Evolutionary conservation across 352 stramenopile species (phyloP), one percentile per base, ranked within the genome.

Genomic region (Phytopythium helicoides): DNA sequence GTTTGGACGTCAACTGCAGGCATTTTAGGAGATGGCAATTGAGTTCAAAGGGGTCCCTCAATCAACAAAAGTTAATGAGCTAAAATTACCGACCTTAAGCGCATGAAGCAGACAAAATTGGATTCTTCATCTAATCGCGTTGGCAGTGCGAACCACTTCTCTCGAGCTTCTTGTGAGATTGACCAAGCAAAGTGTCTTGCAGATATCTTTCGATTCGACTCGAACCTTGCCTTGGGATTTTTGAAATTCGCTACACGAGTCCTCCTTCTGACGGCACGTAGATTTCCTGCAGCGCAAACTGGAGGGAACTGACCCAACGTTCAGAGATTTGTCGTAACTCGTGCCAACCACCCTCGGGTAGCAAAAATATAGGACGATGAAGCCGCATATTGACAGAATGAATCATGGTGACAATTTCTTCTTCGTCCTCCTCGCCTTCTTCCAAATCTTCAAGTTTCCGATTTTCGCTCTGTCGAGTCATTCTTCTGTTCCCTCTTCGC

Each of bases 371-470:
- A 6, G 60, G 54, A 12, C 39, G 46, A 46, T 67, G 60, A 33
- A 62, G 38, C 19, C 42, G 46, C 8, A 52, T 65, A 37, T 62
- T 51, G 26, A 65, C 52, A 56, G 47, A 65, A n/a, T 58, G 56
- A 12, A 46, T 69, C 11, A 69, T 8, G 12, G 59, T 50, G 7
- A 66, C 52, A n/a, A 63, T 21, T 22, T 31, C 31, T 14, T 62
- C 47, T 39, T 56, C n/a, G 10, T 53, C 33, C 1, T 19, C 35
- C 28, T 33, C 46, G 1, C 40, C 46, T 2, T 38, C 40, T 11
- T 16, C 39, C 2, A 14, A 23, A 34, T 22, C 22, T n/a, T 47
- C 22, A 4, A 1, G 42, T 16, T 49, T 28, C 22, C 42, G 31
- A 28, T 28, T 21, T 14, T 22, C 16, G 21, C 23, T 49, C 1